Percentiles rank a stretch among this genome's conserved stretches.
Evolutionary conservation across 2,329 filamentous ascomycete species (phyloP).

Genomic region (Sporothrix inflata): DNA sequence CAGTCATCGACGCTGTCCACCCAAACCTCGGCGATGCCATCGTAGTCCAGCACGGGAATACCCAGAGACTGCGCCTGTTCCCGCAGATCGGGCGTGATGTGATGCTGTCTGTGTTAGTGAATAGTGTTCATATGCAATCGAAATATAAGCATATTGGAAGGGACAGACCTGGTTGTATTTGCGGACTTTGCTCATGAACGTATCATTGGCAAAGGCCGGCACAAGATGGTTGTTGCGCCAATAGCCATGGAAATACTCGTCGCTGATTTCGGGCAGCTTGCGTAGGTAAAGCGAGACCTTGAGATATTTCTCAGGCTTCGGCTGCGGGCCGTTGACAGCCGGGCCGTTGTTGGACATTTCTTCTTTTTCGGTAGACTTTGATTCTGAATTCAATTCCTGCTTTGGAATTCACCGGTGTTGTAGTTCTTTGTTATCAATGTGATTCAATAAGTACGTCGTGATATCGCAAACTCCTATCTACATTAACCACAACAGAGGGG

Average conservation of each 20-base stretch:
- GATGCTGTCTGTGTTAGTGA: conserved; percentile 15
- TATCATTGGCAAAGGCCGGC: conserved; percentile 36
- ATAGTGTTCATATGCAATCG: too few species aligned
- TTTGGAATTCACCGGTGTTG: too few species aligned
- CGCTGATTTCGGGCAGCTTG: conserved; percentile 37
- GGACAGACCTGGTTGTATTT: conserved; percentile 29
- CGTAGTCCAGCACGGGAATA: conserved; percentile 28
- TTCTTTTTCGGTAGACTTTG: background rate
- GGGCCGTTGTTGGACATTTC: background rate
- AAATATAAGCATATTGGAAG: background rate
- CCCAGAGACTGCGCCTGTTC: conserved; percentile 22
- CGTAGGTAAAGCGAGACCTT: conserved; percentile 38
- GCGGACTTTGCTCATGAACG: conserved; percentile 34
- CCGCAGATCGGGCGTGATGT: conserved; percentile 28
- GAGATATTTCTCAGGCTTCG: conserved; percentile 33
- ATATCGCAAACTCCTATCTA: background rate
- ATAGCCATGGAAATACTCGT: conserved; percentile 40
- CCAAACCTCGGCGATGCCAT: conserved; percentile 30
- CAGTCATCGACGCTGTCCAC: conserved; percentile 30
- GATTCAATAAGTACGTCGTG: too few species aligned
- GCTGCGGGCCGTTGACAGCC: conserved; percentile 24
- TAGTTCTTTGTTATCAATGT: too few species aligned
- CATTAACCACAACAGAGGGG: background rate
- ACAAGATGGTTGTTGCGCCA: conserved; percentile 39
- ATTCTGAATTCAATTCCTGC: too few species aligned